These are phyloP conservation scores for Vitis hybrid DNA, from an alignment of 177 flowering plant species.

Conservation along the genomic window DNA sequence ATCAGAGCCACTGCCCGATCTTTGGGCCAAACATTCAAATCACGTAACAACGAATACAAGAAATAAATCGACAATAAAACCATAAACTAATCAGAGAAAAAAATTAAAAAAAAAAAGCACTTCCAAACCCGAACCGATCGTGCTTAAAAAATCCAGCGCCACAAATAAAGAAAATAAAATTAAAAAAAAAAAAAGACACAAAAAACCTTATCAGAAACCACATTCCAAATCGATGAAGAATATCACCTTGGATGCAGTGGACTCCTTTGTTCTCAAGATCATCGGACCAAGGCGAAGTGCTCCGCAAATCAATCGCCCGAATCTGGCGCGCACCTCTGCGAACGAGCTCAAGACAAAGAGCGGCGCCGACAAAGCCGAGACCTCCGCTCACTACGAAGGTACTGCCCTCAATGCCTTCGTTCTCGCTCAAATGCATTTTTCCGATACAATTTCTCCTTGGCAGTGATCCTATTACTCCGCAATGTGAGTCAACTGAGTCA, in stretches of 20 bases:
- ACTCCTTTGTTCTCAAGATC: conserved; percentile 46
- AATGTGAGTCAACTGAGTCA: too few relatives aligned
- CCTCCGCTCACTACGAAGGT: conserved; percentile 90
- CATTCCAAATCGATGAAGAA: not conserved
- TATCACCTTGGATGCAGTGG: conserved; percentile 52
- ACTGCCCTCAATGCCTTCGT: conserved; percentile 82
- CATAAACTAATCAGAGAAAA: too few relatives aligned
- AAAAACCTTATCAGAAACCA: not conserved
- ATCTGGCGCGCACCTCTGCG: conserved; percentile 78
- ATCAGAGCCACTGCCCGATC: too few relatives aligned
- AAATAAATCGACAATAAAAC: too few relatives aligned
- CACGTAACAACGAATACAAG: too few relatives aligned
- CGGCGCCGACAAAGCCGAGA: conserved; percentile 78
- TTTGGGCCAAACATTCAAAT: too few relatives aligned
- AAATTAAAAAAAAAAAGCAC: too few relatives aligned
- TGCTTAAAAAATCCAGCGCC: not conserved
- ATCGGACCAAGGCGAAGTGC: conserved; percentile 61
- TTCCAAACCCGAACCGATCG: not conserved
- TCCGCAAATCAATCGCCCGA: conserved; percentile 62
- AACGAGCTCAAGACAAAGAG: conserved; percentile 73
- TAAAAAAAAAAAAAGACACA: not conserved
- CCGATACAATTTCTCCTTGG: not conserved
- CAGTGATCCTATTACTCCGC: too few relatives aligned
- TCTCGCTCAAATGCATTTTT: conserved; percentile 89
- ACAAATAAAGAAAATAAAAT: not conserved